Conservation (phyloP, 805 yeast genomes). For the Myxozyma mucilagina region DNA sequence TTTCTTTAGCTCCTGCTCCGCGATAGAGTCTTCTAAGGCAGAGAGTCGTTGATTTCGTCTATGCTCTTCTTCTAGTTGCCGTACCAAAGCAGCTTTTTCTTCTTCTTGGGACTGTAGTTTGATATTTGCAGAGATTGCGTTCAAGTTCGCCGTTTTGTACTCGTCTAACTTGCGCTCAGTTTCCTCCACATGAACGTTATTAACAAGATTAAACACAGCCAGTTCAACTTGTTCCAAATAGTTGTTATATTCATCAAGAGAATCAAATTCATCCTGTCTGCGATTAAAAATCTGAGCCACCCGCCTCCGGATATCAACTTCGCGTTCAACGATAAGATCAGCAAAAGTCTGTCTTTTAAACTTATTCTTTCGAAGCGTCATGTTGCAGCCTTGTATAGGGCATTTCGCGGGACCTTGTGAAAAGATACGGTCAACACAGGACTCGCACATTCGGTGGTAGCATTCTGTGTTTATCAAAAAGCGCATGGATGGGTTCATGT, state of each 20-base stretch:
- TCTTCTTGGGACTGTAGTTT: constrained; percentile 66
- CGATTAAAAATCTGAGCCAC: constrained; percentile 78
- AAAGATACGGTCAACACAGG: constrained; percentile 94
- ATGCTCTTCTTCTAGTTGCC: constrained; percentile 62
- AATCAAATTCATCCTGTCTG: constrained; percentile 67
- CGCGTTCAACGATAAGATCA: constrained; percentile 85
- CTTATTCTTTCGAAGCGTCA: constrained; percentile 79
- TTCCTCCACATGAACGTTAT: constrained; percentile 70
- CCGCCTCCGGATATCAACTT: constrained; percentile 83
- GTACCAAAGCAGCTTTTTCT: constrained; percentile 63
- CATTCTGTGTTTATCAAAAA: constrained; percentile 96
- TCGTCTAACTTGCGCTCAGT: constrained; percentile 60
- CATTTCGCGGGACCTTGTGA: constrained; percentile 95
- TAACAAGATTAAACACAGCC: constrained; percentile 71
- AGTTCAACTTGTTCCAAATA: constrained; percentile 85
- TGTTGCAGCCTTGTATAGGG: constrained; percentile 89
- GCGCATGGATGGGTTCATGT: constrained; percentile 87
- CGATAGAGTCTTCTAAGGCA: constrained; percentile 24
- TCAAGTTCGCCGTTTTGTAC: constrained; percentile 69
- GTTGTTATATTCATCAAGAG: constrained; percentile 61
- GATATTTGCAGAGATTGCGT: constrained; percentile 73
- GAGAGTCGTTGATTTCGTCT: constrained; percentile 39
- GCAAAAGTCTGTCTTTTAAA: constrained; percentile 93
- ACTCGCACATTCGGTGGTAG: constrained; percentile 93
- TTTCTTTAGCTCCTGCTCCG: constrained; percentile 27